These are phyloP conservation scores for Ramaria sp. DNA, from an alignment of 768 basidiomycete species.

Conservation along the genomic window DNA sequence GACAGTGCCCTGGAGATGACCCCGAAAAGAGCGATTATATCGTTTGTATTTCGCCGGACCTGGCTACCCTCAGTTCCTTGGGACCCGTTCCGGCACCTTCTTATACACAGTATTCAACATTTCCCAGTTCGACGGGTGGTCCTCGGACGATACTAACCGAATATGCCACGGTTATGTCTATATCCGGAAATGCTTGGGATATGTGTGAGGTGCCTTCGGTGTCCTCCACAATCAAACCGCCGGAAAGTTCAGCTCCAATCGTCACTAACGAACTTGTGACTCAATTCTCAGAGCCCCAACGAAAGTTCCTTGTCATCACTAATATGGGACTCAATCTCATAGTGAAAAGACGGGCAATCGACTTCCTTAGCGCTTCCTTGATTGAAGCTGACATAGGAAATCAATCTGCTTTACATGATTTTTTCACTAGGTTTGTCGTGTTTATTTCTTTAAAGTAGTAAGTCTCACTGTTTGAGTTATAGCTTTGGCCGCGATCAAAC, in stretches of 20 bases:
- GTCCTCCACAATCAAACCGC: constrained; percentile 21
- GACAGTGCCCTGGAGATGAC: constrained; percentile 62
- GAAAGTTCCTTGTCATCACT: constrained; percentile 80
- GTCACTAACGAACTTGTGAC: constrained; percentile 71
- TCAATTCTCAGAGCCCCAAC: constrained; percentile 64
- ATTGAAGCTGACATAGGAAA: constrained; percentile 10
- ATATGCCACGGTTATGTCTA: constrained; percentile 62
- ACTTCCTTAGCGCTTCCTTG: constrained; percentile 52
- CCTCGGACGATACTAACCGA: constrained; percentile 63
- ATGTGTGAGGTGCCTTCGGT: constrained; percentile 46
- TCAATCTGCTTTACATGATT: constrained; percentile 8
- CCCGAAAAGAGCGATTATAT: constrained; percentile 44
- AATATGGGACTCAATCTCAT: constrained; percentile 79
- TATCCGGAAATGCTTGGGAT: constrained; percentile 79
- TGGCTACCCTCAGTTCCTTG: constrained; percentile 58
- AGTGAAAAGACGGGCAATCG: constrained; percentile 71
- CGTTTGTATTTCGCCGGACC: constrained; percentile 64
- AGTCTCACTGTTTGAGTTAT: background rate
- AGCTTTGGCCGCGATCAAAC: constrained; percentile 91
- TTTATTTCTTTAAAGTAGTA: background rate
- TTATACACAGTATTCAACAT: constrained; percentile 26
- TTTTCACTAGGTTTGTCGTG: constrained; percentile 7
- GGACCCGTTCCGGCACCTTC: constrained; percentile 46
- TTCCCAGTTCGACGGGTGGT: constrained; percentile 30
- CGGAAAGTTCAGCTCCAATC: constrained; percentile 34